Conservation (phyloP, 768 basidiomycete species). For the Gymnopilus dilepis region DNA sequence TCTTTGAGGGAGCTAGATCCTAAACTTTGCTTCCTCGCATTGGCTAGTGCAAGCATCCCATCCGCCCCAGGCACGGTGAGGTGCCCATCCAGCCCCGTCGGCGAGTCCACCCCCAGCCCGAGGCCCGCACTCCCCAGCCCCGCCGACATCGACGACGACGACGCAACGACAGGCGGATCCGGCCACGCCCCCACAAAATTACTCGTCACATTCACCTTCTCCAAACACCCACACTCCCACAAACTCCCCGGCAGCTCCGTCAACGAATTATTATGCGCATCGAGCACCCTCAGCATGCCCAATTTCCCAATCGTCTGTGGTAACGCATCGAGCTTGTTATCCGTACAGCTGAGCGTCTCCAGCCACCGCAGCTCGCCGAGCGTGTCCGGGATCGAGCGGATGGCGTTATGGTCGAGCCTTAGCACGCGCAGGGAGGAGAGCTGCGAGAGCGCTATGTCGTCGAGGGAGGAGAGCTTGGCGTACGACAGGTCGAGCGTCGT, state of each 20-base stretch:
- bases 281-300: slow-evolving; percentile 74
- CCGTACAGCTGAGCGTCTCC: slow-evolving; percentile 81
- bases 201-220: slow-evolving; percentile 83
- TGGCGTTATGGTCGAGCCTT: slow-evolving; percentile 84
- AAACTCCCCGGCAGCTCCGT: slow-evolving; percentile 73
- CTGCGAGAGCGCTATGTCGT: slow-evolving; percentile 73
- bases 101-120: slow-evolving; percentile 3
- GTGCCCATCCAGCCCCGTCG: slow-evolving; percentile 11
- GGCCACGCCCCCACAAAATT: slow-evolving; percentile 82
- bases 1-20: slow-evolving; percentile 35
- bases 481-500: slow-evolving; percentile 86
- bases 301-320: slow-evolving; percentile 80
- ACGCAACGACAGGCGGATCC: slow-evolving; percentile 50
- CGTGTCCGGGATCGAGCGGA: slow-evolving; percentile 83
- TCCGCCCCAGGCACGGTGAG: slow-evolving; percentile 16
- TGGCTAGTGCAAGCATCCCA: background rate
- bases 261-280: slow-evolving; percentile 92
- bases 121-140: background rate
- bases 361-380: slow-evolving; percentile 77
- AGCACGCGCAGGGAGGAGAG: slow-evolving; percentile 74
- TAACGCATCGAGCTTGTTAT: slow-evolving; percentile 82
- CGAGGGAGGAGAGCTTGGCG: slow-evolving; percentile 85
- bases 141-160: too few relatives aligned
- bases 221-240: slow-evolving; percentile 83
- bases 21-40: slow-evolving; percentile 35